Evolutionary conservation across 2,329 filamentous ascomycete genomes (phyloP), one percentile per base, ranked within the genome.

Genomic region (Boeremia lycopersici): DNA sequence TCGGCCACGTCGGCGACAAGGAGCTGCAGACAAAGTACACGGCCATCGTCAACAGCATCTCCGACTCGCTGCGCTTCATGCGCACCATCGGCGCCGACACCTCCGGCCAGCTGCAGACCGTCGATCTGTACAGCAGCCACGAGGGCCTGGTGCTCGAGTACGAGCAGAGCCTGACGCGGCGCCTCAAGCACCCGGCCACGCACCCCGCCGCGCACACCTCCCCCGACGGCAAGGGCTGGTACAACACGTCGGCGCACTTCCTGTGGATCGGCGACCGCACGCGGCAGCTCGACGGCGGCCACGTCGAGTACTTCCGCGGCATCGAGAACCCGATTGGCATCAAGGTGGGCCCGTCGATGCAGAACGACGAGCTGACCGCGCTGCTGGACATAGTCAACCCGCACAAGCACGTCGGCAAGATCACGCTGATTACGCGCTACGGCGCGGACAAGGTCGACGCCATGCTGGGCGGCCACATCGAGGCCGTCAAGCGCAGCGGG

Each of bases 231-330:
- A 85, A 84, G 68, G 86, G 88, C 68, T 96, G 90, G 83, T 98
- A 96, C 79, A 89, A 96, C 77, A 98, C 93, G 0, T 96, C 91
- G 4, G 91, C 91, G 0, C 95, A 99, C 74, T 98, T 99, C 80
- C 84, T 99, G 74, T 99, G 95, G 95, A 96, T 99, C 67, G 95
- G 95, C 49, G 95, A 99, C 76, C 90, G 95, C 62, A 99, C 95
- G 2, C 86, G 95, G 41, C 93, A 98, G 77, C 86, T 97, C 40
- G 89, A 95, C 71, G 91, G 93, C 65, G 93, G 89, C 0, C 95
- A 99, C 76, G 89, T 99, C 59, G 95, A 99, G 77, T 99, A 96
- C 82, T 96, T 98, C 84, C 89, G 95, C 40, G 95, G 95, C 54
- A 89, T 99, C 63, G 89, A 91, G 68, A 99, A 99, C 78, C 95